phyloP scores from a whole-genome alignment of 805 yeast species.

The Lachancea cidri region DNA sequence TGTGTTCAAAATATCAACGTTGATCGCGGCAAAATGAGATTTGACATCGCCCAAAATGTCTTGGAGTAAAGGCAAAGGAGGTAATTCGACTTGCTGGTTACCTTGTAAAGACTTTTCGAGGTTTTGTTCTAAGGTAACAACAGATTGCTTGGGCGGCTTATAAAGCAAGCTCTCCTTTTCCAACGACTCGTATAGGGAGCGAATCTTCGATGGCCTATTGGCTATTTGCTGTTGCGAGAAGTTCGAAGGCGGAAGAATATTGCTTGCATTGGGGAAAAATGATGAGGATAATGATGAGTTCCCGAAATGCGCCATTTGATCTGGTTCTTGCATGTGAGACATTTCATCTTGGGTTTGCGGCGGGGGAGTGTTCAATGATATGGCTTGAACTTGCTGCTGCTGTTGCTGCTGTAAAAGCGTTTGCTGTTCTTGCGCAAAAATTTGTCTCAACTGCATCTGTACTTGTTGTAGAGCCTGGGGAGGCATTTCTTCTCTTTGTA shows the following conservation, averaged over 20 bases:
- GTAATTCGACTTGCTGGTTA: conserved; percentile 14
- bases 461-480: conserved; percentile 29
- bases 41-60: conserved; percentile 28
- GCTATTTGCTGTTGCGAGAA: neutral
- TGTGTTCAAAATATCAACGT: conserved; percentile 26
- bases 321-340: conserved; percentile 6
- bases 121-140: conserved; percentile 23
- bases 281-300: conserved; percentile 6
- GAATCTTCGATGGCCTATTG: conserved; percentile 1
- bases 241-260: conserved; percentile 8
- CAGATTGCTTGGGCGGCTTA: conserved; percentile 26
- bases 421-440: conserved; percentile 36
- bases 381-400: conserved; percentile 15
- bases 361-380: conserved; percentile 15
- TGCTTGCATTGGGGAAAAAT: conserved; percentile 7
- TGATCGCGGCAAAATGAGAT: conserved; percentile 28
- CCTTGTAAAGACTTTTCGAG: conserved; percentile 14
- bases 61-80: conserved; percentile 20
- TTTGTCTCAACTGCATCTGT: conserved; percentile 38
- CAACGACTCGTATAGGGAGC: conserved; percentile 5
- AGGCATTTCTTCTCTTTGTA: conserved; percentile 32
- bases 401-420: conserved; percentile 29
- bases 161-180: conserved; percentile 19
- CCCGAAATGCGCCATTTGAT: conserved; percentile 5
- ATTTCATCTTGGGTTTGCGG: conserved; percentile 15